Percentiles rank a stretch among this genome's conserved stretches.
phyloP scores from a whole-genome alignment of 192 early-diverging fungal species.

The Neocallimastix lanati region DNA sequence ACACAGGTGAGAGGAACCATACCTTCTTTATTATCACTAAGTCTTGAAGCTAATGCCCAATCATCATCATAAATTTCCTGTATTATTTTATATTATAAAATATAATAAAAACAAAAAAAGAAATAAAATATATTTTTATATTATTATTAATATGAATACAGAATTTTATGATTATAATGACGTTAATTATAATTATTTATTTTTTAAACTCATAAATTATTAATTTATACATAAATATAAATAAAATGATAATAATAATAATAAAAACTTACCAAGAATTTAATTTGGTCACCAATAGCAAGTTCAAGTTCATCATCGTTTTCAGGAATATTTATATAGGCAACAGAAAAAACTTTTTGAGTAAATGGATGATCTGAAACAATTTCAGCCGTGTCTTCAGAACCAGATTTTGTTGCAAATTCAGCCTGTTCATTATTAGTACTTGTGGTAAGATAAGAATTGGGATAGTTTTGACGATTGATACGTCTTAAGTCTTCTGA shows the following conservation, averaged over 20 bases:
- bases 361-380: background rate
- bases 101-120: no score
- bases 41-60: background rate
- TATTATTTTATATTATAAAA: no score
- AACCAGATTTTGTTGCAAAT: background rate
- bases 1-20: background rate
- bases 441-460: no score
- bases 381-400: background rate
- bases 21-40: background rate
- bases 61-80: background rate
- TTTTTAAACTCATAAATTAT: no score
- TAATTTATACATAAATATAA: no score
- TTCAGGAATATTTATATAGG: background rate
- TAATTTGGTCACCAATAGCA: background rate
- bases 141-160: no score
- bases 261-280: background rate
- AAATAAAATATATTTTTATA: no score
- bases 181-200: no score
- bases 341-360: background rate
- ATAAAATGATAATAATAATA: no score
- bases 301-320: background rate
- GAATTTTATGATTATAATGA: no score
- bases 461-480: no score
- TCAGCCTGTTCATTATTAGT: background rate
- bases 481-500: no score